phyloP scores from a whole-genome alignment of 129 eudicot genomes.

The Chrysanthemum lavandulifolium region DNA sequence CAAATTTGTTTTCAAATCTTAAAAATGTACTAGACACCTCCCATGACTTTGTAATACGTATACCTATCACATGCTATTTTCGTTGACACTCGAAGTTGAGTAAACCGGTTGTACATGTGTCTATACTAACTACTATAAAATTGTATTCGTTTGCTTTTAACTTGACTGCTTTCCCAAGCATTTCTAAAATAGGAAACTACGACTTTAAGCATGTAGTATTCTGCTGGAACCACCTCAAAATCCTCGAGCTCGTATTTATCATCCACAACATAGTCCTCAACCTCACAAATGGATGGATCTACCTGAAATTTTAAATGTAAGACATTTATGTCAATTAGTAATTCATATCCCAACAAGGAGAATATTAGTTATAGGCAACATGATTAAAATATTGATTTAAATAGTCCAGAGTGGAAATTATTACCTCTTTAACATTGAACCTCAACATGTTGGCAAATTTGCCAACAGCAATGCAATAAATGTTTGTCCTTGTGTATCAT shows the following conservation, averaged over 20 bases:
- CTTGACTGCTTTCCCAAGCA: neutral
- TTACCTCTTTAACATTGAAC: conserved; percentile 87
- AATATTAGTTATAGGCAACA: too few species aligned
- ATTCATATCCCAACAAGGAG: too few species aligned
- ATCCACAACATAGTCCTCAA: conserved; percentile 89
- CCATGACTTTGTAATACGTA: too few species aligned
- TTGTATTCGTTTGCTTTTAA: conserved; percentile 8
- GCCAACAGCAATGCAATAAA: conserved; percentile 83
- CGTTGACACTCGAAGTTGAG: too few species aligned
- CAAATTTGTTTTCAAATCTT: too few species aligned
- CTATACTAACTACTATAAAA: too few species aligned
- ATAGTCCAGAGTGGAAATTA: too few species aligned
- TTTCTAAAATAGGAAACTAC: conserved; percentile 87
- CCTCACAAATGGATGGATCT: conserved; percentile 65
- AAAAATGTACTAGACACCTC: too few species aligned
- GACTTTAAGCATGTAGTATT: conserved; percentile 67
- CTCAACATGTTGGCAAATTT: conserved; percentile 70
- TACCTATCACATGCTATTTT: too few species aligned
- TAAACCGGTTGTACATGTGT: too few species aligned
- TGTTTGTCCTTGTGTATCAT: conserved; percentile 84
- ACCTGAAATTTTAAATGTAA: conserved; percentile 37
- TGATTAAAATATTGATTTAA: too few species aligned
- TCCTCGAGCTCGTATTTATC: conserved; percentile 91
- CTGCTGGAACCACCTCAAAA: conserved; percentile 83
- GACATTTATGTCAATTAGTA: too few species aligned